Conservation (phyloP, 176 grass and related monocot species). For the Aechmea fasciata region DNA sequence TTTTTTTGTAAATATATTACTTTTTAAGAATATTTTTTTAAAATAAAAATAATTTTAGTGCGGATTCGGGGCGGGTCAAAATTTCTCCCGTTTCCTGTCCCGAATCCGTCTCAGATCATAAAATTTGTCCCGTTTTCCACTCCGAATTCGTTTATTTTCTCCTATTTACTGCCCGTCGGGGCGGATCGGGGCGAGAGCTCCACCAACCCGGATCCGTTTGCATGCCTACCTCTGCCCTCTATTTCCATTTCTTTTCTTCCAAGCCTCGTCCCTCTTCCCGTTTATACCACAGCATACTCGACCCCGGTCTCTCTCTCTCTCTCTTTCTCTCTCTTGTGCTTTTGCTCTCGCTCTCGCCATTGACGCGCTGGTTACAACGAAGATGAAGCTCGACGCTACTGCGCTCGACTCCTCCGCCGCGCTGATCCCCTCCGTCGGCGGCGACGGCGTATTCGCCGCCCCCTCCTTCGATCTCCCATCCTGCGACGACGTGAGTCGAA, state of each 20-base stretch:
- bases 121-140: no score
- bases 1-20: no score
- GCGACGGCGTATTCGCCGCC: slow-evolving; percentile 19
- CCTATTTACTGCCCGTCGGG: no score
- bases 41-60: no score
- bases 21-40: no score
- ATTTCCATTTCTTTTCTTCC: slow-evolving; percentile 20
- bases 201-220: no score
- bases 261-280: not conserved
- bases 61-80: no score
- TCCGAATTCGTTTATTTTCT: no score
- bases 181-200: no score
- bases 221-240: not conserved
- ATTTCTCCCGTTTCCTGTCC: no score
- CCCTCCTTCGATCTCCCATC: slow-evolving; percentile 2
- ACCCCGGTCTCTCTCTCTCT: slow-evolving; percentile 1
- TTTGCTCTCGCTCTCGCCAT: not conserved
- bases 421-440: slow-evolving; percentile 5
- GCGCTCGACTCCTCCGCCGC: slow-evolving; percentile 41
- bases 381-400: slow-evolving; percentile 49
- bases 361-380: not conserved
- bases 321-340: not conserved
- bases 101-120: no score
- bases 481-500: not conserved
- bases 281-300: not conserved